phyloP scores from a whole-genome alignment of 441 rosid genomes.

The Daphne laureola region DNA sequence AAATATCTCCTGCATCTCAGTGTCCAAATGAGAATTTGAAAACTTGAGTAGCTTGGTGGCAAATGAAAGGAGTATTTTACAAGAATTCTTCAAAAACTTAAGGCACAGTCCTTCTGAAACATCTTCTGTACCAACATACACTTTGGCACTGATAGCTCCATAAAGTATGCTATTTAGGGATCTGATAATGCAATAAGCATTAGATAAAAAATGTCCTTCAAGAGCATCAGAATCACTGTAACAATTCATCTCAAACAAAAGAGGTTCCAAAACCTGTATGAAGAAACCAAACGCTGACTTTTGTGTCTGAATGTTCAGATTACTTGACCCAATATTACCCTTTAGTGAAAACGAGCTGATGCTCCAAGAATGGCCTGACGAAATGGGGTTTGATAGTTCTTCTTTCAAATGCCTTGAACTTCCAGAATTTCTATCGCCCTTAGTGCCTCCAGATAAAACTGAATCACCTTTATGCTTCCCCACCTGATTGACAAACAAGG shows the following conservation, averaged over 20 bases:
- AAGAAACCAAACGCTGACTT: constrained; percentile 71
- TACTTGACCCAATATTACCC: constrained; percentile 28
- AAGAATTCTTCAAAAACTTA: constrained; percentile 62
- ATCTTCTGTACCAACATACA: constrained; percentile 76
- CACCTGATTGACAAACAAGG: constrained; percentile 53
- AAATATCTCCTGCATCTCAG: constrained; percentile 27
- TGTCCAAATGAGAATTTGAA: constrained; percentile 22
- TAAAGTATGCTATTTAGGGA: constrained; percentile 51
- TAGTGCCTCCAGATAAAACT: constrained; percentile 27
- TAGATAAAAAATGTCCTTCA: constrained; percentile 29
- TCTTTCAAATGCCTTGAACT: constrained; percentile 28
- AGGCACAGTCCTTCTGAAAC: constrained; percentile 72
- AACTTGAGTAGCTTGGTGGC: constrained; percentile 32
- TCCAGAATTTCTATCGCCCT: constrained; percentile 20
- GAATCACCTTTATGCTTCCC: constrained; percentile 48
- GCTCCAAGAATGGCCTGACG: constrained; percentile 15
- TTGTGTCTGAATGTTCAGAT: constrained; percentile 50
- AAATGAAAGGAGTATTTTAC: constrained; percentile 40
- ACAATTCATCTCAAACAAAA: constrained; percentile 48
- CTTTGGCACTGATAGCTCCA: constrained; percentile 39
- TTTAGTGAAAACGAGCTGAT: constrained; percentile 26
- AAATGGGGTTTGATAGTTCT: constrained; percentile 19
- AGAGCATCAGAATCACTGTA: constrained; percentile 33
- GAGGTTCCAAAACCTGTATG: constrained; percentile 80
- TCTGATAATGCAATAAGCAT: constrained; percentile 42